Base-by-base conservation (phyloP, 495 filamentous ascomycete genomes). In the Talaromyces proteolyticus region DNA sequence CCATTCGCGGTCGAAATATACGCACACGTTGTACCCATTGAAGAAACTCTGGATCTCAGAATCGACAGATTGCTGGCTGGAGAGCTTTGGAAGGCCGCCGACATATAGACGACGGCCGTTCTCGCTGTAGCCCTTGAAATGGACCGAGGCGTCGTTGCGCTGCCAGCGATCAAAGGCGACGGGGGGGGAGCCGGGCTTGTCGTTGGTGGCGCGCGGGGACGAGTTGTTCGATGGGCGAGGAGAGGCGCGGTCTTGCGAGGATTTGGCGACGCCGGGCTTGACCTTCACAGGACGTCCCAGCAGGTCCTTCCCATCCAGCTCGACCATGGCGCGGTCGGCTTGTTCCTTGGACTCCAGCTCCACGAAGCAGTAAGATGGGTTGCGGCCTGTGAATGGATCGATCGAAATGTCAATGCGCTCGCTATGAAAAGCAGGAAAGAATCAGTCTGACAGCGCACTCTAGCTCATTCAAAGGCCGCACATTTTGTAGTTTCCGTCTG, bases 361-460 rank as follows among this genome's bases (percentile, higher is more conserved):
- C 36, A 81, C 69, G 49, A 82, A 82, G 61, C 79, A 83, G 59
- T 81, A 82, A 7, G 76, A 78, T 5, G 77, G 77, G 54, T 82
- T 83, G 20, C 77, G 52, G 18, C 73, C 74, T 6, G 73, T 77
- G 55, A 78, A 73, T 10, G 77, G 73, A 57, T 82, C 77, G 21
- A 77, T 65, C 0, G 75, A 78, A 51, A 81, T 78, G 56, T 76
- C 75, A 45, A 83, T 74, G 37, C 69, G 69, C 52, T 72, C 67
- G 52, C 61, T 52, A 47, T 44, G 38, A 42, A 69, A 67, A 36
- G 16, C 23, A 22, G 19, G 39, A 37, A 42, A 21, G 14, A 42
- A 29, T 51, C 48, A 51, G 29, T 52, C 40, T 45, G 29, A 42
- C 41, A 29, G 48, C 41, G 21, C 24, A 14, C 19, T 47, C 37